Evolutionary conservation across 768 basidiomycete species (phyloP).

Genomic region (Trametes villosa): DNA sequence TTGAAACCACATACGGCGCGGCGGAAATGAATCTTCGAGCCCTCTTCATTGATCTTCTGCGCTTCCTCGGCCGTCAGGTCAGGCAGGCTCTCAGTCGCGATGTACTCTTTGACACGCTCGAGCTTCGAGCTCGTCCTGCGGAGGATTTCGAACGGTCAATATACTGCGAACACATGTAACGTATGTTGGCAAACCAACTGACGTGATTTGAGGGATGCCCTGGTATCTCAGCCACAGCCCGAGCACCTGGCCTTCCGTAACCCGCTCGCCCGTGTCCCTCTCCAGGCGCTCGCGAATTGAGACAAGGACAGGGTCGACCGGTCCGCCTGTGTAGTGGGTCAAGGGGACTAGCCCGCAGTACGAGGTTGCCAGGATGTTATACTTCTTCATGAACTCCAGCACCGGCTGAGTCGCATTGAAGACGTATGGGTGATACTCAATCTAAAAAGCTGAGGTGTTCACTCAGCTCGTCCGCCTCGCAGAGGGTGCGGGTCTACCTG

Average conservation of each 20-base stretch:
- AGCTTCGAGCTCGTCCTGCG: constrained; percentile 41
- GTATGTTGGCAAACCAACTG: constrained; percentile 3
- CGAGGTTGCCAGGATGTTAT: constrained; percentile 45
- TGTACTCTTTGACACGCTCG: constrained; percentile 47
- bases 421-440: constrained; percentile 60
- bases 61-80: constrained; percentile 24
- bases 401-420: constrained; percentile 45
- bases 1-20: neutral
- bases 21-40: constrained; percentile 23
- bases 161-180: neutral
- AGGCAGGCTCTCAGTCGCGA: constrained; percentile 46
- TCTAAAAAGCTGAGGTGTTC: neutral
- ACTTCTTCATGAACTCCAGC: constrained; percentile 40
- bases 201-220: constrained; percentile 36
- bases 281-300: constrained; percentile 34
- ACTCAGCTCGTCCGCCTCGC: neutral
- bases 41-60: constrained; percentile 23
- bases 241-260: constrained; percentile 17
- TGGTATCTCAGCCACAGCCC: too few species aligned
- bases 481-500: constrained; percentile 38
- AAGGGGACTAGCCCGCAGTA: constrained; percentile 48
- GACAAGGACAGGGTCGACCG: constrained; percentile 44
- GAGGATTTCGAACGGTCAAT: neutral
- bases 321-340: constrained; percentile 43
- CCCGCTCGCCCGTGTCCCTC: constrained; percentile 27